Evolutionary conservation across 2,329 filamentous ascomycete genomes (phyloP).

Genomic region (Colletotrichum tropicale): DNA sequence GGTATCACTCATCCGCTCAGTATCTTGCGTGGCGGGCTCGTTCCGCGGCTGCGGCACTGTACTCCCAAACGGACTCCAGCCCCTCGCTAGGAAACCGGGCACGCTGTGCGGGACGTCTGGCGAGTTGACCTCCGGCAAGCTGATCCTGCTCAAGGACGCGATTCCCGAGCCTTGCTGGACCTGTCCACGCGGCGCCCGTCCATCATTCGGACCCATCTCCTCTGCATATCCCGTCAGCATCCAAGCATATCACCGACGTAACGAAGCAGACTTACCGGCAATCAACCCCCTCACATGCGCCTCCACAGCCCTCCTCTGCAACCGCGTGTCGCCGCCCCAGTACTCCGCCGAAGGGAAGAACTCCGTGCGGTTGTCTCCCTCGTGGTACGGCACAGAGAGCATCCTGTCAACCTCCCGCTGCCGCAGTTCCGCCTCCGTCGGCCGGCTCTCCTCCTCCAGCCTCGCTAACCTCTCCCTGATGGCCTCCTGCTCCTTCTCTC

Average conservation of each 20-base stretch:
- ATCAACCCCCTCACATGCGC: conserved; percentile 2
- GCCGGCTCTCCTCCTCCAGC: not conserved
- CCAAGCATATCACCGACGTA: too few species aligned
- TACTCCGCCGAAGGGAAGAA: conserved; percentile 28
- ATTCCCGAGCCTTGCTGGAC: not conserved
- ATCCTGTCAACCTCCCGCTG: conserved; percentile 30
- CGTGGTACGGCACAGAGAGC: conserved; percentile 48
- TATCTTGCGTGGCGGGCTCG: not conserved
- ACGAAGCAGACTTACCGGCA: conserved; percentile 21
- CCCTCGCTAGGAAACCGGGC: not conserved
- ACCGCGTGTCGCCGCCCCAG: conserved; percentile 33
- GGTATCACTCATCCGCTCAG: not conserved
- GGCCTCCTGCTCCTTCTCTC: not conserved
- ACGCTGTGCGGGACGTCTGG: conserved; percentile 2
- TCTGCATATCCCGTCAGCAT: not conserved
- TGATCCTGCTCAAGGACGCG: not conserved
- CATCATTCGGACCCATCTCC: not conserved
- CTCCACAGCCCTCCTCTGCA: conserved; percentile 30
- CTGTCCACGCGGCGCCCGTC: not conserved
- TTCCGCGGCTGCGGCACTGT: not conserved
- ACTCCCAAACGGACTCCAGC: not conserved
- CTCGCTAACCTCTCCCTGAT: not conserved
- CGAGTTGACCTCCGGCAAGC: not conserved
- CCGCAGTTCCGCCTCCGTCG: not conserved
- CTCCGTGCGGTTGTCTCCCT: not conserved